Evolutionary conservation across 331 rosid genomes (phyloP).

Genomic region (Quercus phellos): DNA sequence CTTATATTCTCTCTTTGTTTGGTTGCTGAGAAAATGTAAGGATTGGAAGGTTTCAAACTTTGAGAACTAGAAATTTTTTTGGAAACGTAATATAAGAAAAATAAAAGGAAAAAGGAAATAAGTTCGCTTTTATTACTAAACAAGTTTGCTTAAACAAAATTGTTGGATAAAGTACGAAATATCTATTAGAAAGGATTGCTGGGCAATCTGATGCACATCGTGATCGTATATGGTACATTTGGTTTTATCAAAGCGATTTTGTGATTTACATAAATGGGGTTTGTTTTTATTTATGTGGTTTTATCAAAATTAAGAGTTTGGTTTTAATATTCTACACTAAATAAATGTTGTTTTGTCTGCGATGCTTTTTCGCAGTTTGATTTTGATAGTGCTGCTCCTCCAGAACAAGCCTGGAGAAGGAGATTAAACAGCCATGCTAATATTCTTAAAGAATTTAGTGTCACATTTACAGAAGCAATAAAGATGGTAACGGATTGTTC

Average conservation of each 20-base stretch:
- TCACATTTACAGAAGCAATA: constrained; percentile 89
- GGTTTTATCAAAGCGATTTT: not conserved
- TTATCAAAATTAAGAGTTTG: not conserved
- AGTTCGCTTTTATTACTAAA: not conserved
- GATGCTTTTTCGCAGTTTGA: constrained; percentile 56
- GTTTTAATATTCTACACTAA: not conserved
- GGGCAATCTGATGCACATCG: not conserved
- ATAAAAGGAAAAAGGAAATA: not conserved
- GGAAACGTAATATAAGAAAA: not conserved
- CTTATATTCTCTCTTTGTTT: not conserved
- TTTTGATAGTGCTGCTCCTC: constrained; percentile 90
- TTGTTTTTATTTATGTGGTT: not conserved
- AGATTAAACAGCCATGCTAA: constrained; percentile 88
- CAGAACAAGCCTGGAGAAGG: constrained; percentile 98
- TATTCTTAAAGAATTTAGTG: constrained; percentile 85
- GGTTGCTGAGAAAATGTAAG: constrained; percentile 14
- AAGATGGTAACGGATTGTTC: constrained; percentile 65
- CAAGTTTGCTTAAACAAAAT: not conserved
- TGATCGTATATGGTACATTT: not conserved
- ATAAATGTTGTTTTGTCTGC: constrained; percentile 9
- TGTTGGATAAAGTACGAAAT: not conserved
- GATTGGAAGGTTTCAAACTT: not conserved
- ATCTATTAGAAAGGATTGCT: not conserved
- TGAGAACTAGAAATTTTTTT: not conserved
- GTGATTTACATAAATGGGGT: not conserved